These are phyloP conservation scores for Ulvella scutata DNA, from an alignment of 139 green algal species.

Conservation along the genomic window DNA sequence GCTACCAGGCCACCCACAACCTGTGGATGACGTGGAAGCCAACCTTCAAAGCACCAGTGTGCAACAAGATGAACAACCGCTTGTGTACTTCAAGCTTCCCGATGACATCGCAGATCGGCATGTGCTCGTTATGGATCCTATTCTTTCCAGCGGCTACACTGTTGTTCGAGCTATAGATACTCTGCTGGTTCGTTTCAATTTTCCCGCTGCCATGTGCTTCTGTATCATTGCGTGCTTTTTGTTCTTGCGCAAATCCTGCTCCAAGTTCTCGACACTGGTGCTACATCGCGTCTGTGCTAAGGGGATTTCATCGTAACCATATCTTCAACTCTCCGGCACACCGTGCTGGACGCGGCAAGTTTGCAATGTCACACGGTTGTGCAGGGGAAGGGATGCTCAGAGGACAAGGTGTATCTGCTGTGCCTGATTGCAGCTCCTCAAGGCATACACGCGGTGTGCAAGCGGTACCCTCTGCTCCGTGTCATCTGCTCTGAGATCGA, in stretches of 20 bases:
- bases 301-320: no score
- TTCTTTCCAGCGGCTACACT: conserved; percentile 76
- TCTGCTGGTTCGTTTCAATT: background rate
- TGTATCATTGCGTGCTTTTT: no score
- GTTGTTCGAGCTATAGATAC: conserved; percentile 56
- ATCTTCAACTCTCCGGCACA: background rate
- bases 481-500: background rate
- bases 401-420: conserved; percentile 84
- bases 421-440: conserved; percentile 85
- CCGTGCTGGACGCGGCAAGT: background rate
- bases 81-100: conserved; percentile 95
- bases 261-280: no score
- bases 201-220: no score
- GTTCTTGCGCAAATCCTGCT: no score
- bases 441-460: conserved; percentile 68
- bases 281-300: no score
- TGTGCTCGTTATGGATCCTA: conserved; percentile 89
- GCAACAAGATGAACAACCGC: background rate
- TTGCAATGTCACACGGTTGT: conserved; percentile 35
- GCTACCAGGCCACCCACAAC: background rate
- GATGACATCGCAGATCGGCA: conserved; percentile 78
- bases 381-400: conserved; percentile 64
- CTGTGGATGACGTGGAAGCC: background rate
- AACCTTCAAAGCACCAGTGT: background rate
- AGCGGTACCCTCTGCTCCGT: conserved; percentile 38